These are phyloP conservation scores for Fraxinus floribunda DNA, from an alignment of 305 asterid species.

Conservation along the genomic window DNA sequence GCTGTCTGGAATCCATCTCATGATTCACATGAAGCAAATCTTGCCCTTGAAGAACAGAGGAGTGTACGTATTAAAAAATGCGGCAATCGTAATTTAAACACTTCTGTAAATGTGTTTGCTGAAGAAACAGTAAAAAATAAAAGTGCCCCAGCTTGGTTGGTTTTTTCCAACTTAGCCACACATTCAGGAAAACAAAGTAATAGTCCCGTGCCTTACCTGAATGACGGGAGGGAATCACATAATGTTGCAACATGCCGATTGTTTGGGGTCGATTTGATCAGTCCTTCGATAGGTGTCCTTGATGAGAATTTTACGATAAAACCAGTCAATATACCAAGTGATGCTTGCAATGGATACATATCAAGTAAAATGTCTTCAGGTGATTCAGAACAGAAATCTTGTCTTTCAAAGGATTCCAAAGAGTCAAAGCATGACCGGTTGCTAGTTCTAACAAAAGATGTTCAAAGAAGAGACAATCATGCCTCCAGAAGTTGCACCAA, in stretches of 20 bases:
- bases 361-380: conserved; percentile 41
- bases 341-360: conserved; percentile 32
- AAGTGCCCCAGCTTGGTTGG: conserved; percentile 53
- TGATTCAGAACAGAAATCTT: conserved; percentile 68
- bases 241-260: conserved; percentile 48
- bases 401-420: conserved; percentile 52
- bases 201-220: conserved; percentile 26
- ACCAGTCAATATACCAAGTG: conserved; percentile 29
- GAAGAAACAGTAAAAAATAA: conserved; percentile 51
- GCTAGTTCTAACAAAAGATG: conserved; percentile 53
- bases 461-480: conserved; percentile 52
- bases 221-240: conserved; percentile 44
- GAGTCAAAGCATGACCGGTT: conserved; percentile 45
- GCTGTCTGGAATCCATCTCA: conserved; percentile 56
- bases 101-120: conserved; percentile 35
- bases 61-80: conserved; percentile 28
- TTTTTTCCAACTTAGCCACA: conserved; percentile 37
- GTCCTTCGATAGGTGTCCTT: conserved; percentile 37
- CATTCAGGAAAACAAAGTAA: conserved; percentile 31
- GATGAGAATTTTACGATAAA: conserved; percentile 31
- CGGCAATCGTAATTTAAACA: conserved; percentile 30
- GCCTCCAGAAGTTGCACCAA: conserved; percentile 84
- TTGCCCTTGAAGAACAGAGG: conserved; percentile 37
- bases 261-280: conserved; percentile 79
- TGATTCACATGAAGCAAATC: conserved; percentile 38